A percentile compares a stretch with the other conserved stretches of the same genome.
Conservation (phyloP, 2,329 filamentous ascomycete genomes). For the Arthrobotrys musiformis region DNA sequence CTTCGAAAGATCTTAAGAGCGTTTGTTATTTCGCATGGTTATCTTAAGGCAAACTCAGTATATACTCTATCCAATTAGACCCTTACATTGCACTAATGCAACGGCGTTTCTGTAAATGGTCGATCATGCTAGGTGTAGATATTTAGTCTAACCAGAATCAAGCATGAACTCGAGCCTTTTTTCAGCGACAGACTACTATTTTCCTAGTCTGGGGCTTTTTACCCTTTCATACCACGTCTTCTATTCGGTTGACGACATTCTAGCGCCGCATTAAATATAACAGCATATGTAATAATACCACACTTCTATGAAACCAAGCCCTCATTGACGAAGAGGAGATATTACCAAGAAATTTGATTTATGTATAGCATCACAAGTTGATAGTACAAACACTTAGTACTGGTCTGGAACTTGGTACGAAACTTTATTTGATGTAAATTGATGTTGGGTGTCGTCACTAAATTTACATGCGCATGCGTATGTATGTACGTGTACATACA, state of each 20-base stretch:
- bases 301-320: neutral
- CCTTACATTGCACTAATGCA: slow-evolving; percentile 20
- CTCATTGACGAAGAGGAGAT: neutral
- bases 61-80: slow-evolving; percentile 17
- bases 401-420: too few relatives aligned
- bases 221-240: neutral
- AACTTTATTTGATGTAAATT: neutral
- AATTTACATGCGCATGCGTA: neutral
- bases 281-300: neutral
- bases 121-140: slow-evolving; percentile 1
- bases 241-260: neutral
- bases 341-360: neutral
- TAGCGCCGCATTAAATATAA: slow-evolving; percentile 15
- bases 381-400: neutral
- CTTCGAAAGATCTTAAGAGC: slow-evolving; percentile 12
- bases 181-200: too few relatives aligned
- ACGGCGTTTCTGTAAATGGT: neutral
- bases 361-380: neutral
- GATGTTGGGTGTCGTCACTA: neutral
- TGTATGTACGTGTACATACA: too few relatives aligned
- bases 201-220: too few relatives aligned
- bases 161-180: neutral
- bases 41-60: slow-evolving; percentile 15
- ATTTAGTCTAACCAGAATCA: neutral
- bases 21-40: slow-evolving; percentile 19